Conservation (phyloP, 495 filamentous ascomycete species). For the Aspergillus egyptiacus region DNA sequence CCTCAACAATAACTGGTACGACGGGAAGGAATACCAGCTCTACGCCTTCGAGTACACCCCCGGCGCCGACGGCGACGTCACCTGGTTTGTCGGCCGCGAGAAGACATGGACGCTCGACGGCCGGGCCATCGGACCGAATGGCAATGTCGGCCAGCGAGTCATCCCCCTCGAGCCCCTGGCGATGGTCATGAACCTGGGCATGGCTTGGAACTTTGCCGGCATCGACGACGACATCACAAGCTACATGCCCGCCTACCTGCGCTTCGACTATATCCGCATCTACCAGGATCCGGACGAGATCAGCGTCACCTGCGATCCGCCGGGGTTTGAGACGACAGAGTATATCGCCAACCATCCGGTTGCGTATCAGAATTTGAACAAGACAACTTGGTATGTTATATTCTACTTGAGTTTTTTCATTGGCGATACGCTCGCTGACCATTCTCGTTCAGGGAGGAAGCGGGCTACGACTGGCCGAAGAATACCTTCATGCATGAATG, state of each 20-base stretch:
- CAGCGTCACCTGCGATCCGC: slow-evolving; percentile 66
- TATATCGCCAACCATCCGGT: slow-evolving; percentile 62
- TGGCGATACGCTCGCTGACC: slow-evolving; percentile 1
- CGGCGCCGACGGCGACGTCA: slow-evolving; percentile 53
- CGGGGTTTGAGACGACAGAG: slow-evolving; percentile 60
- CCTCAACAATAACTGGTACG: slow-evolving; percentile 73
- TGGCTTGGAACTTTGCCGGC: slow-evolving; percentile 60
- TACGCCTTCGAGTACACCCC: slow-evolving; percentile 71
- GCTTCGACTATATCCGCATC: slow-evolving; percentile 69
- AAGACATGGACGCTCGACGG: slow-evolving; percentile 64
- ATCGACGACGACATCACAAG: slow-evolving; percentile 49
- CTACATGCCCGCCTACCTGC: slow-evolving; percentile 64
- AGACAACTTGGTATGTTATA: slow-evolving; percentile 44
- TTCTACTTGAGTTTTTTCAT: slow-evolving; percentile 1
- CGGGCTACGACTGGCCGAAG: slow-evolving; percentile 44
- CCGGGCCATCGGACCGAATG: slow-evolving; percentile 61
- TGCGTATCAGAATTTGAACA: slow-evolving; percentile 60
- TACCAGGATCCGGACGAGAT: slow-evolving; percentile 59
- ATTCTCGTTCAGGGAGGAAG: slow-evolving; percentile 21
- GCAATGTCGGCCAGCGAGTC: slow-evolving; percentile 64
- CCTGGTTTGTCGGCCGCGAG: slow-evolving; percentile 62
- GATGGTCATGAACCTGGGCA: slow-evolving; percentile 67
- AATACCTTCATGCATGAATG: slow-evolving; percentile 46
- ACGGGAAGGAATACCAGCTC: slow-evolving; percentile 63
- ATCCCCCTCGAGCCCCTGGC: slow-evolving; percentile 68